A percentile compares a stretch with the other conserved stretches of the same genome.
Conservation (phyloP, 2,329 filamentous ascomycete species). For the Rhinocladiella mackenziei region DNA sequence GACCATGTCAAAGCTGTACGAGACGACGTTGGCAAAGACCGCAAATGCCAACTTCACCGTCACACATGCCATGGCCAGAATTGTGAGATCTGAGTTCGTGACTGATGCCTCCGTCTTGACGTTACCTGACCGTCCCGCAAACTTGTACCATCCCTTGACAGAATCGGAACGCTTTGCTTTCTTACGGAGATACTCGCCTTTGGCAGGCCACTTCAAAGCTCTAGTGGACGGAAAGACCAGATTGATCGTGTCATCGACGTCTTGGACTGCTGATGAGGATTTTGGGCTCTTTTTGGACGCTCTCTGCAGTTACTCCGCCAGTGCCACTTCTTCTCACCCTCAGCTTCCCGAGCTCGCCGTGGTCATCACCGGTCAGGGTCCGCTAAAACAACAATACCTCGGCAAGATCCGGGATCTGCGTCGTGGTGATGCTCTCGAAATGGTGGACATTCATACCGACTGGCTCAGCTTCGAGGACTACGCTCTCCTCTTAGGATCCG, state of each 20-base stretch:
- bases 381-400: conserved; percentile 73
- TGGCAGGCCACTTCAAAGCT: conserved; percentile 55
- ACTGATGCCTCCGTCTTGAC: conserved; percentile 64
- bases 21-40: conserved; percentile 64
- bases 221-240: conserved; percentile 58
- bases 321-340: conserved; percentile 42
- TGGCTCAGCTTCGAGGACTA: conserved; percentile 86
- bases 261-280: conserved; percentile 96
- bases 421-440: conserved; percentile 59
- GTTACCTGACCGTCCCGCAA: conserved; percentile 80
- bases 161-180: conserved; percentile 53
- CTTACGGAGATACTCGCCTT: conserved; percentile 62
- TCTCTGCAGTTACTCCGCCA: conserved; percentile 66
- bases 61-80: conserved; percentile 77
- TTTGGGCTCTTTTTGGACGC: conserved; percentile 84
- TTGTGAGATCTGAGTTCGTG: conserved; percentile 64
- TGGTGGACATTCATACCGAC: conserved; percentile 70
- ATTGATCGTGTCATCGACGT: conserved; percentile 86
- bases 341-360: conserved; percentile 67
- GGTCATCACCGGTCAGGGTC: conserved; percentile 92
- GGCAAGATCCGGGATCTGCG: conserved; percentile 59
- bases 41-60: conserved; percentile 79
- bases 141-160: conserved; percentile 70
- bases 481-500: conserved; percentile 73
- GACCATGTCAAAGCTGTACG: conserved; percentile 69